Evolutionary conservation across 805 yeast genomes (phyloP), one percentile per base, ranked within the genome.

Genomic region (Suhomyces pyralidae): DNA sequence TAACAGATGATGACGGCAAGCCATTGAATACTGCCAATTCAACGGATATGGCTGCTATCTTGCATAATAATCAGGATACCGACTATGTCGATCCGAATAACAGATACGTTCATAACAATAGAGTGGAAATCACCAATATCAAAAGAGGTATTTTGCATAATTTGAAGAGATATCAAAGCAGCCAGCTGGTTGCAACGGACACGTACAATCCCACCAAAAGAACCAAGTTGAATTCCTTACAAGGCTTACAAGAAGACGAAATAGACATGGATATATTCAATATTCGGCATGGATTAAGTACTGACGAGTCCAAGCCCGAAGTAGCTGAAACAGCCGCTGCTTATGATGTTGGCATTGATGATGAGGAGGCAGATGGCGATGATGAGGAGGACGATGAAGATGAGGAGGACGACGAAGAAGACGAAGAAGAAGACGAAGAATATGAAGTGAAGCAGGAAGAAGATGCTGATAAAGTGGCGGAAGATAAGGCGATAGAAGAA

Each of bases 41-140:
- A 51, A 54, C 19, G 25, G 52, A 30, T 36, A 53, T 22, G 15
- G 51, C 10, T 40, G 46, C 34, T 6, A 34, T 32, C 14, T 24
- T 30, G 19, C 43, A 17, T 15, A 43, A 52, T 26, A 54, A 55
- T 48, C 55, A 55, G n/a, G 64, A 61, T 43, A 50, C 64, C 4
- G 59, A 61, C 45, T 62, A 64, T 48, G 66, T 62, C 48, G 53
- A 61, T 34, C 57, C 59, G 28, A 62, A 59, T 45, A 66, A 67
- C 48, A 51, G 46, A n/a, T 64, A 63, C 49, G 34, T 56, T 45
- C 64, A 62, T 36, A 68, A 65, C 47, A 70, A 72, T 55, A 61
- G 61, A 45, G 54, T 71, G 7, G 76, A 73, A 52, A 51, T 69
- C 28, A 66, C 77, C 10, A 63, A 65, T 51, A 63, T 66, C 40